phyloP scores from a whole-genome alignment of 1,139 yeast genomes.

The Candida sp. region DNA sequence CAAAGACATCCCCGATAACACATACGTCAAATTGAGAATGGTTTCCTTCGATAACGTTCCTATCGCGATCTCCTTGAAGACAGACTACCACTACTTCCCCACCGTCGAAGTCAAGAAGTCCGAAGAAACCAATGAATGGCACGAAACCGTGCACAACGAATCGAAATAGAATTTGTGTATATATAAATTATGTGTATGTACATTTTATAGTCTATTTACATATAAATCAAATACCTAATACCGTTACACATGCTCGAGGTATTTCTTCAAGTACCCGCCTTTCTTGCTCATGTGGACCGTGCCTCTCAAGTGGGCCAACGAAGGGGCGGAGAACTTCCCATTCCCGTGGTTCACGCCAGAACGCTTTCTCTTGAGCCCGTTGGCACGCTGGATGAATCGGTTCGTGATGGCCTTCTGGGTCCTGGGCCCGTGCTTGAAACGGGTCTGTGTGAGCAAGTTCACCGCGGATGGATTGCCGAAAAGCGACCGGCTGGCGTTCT shows the following conservation, averaged over 20 bases:
- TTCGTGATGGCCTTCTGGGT: constrained; percentile 82
- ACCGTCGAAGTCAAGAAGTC: constrained; percentile 68
- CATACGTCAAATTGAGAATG: constrained; percentile 79
- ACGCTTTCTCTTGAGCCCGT: constrained; percentile 60
- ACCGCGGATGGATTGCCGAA: constrained; percentile 23
- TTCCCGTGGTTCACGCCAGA: constrained; percentile 95
- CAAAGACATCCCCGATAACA: constrained; percentile 70
- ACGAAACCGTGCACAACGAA: constrained; percentile 34
- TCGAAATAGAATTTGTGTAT: neutral
- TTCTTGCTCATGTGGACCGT: constrained; percentile 58
- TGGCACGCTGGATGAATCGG: constrained; percentile 76
- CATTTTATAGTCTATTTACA: constrained; percentile 10
- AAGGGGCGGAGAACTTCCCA: constrained; percentile 79
- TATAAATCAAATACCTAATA: neutral
- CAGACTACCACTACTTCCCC: constrained; percentile 92
- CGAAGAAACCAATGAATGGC: constrained; percentile 51
- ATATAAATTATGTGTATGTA: constrained; percentile 4
- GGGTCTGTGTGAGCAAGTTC: constrained; percentile 38
- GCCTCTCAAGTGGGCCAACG: constrained; percentile 66
- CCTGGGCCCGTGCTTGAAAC: constrained; percentile 66
- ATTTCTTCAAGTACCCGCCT: constrained; percentile 58
- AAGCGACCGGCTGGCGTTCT: constrained; percentile 18
- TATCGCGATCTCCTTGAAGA: constrained; percentile 82
- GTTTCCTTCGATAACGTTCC: constrained; percentile 90
- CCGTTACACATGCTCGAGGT: constrained; percentile 4